Base-by-base conservation (phyloP, 768 basidiomycete species). In the Tephrocybe sp. region DNA sequence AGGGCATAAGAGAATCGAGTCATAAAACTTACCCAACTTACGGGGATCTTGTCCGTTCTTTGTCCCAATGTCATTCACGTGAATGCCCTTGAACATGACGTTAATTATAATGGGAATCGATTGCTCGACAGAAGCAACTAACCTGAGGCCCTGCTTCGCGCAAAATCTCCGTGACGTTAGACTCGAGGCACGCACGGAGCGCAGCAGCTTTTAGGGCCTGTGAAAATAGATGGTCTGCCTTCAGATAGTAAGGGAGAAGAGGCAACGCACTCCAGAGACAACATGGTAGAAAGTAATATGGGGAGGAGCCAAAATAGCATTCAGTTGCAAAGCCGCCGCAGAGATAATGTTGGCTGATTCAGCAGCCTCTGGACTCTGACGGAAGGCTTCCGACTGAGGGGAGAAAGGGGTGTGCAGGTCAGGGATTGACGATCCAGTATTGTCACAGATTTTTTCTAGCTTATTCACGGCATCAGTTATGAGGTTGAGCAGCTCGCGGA, bases 161-260 rank as follows among this genome's bases (percentile, higher is more conserved):
- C n/a, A 73, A 53, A 16, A 72, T 68, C 46, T 72, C 70, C 2
- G 60, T 61, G n/a, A 68, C 68, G 46, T 67, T 60, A 3, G 62
- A 59, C 38, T 70, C 63, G 19, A 69, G 47, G 14, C 57, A 63
- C 1, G 62, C 62, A 3, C 68, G 57, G 3, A 71, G 56, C 1
- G 62, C 61, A 2, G 62, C 50, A 2, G 64, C 55, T 42, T 49
- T 52, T 13, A 52, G 54, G 39, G 52, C 36, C 55, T 60, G 38
- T 16, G 26, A 16, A n/a, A 5, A 33, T 33, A 3, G 44, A 19
- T n/a, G 16, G 10, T 14, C 3, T 3, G 20, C 14, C 19, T 42
- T 9, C 6, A 2, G 1, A 3, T 8, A 11, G n/a, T 16, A 34
- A 1, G 3, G 26, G 13, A 8, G 12, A 8, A 17, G 4, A 16